phyloP scores from a whole-genome alignment of 2,329 filamentous ascomycete species.

The Keithomyces neogunnii region DNA sequence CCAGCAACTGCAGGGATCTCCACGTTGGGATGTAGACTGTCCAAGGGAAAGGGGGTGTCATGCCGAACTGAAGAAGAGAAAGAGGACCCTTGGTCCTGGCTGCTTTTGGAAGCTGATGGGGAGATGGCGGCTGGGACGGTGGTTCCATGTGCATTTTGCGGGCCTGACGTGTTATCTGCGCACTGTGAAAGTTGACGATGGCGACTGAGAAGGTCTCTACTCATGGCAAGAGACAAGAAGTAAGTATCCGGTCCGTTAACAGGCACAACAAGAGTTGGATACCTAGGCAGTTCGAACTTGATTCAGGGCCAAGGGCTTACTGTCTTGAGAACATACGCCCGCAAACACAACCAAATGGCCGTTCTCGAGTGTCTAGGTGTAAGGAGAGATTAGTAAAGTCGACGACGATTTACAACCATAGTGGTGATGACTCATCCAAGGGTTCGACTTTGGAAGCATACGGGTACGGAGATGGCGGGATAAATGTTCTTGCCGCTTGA shows the following conservation, averaged over 20 bases:
- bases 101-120: neutral
- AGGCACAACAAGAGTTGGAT: neutral
- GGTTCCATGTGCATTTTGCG: too few species aligned
- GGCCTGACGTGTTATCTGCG: neutral
- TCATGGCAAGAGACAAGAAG: neutral
- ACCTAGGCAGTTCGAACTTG: neutral
- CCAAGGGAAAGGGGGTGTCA: too few species aligned
- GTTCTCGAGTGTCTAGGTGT: conserved; percentile 22
- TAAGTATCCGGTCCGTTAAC: neutral
- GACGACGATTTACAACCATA: too few species aligned
- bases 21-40: too few species aligned
- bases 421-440: too few species aligned
- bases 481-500: conserved; percentile 23
- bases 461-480: conserved; percentile 23
- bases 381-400: neutral
- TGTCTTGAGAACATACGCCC: conserved; percentile 20
- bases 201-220: conserved; percentile 9
- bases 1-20: neutral
- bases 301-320: conserved; percentile 11
- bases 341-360: conserved; percentile 22
- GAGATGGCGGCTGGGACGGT: too few species aligned
- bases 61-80: neutral
- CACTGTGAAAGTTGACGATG: conserved; percentile 8
- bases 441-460: conserved; percentile 6
- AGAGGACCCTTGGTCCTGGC: neutral